phyloP scores from a whole-genome alignment of 2,329 filamentous ascomycete species.

The Aspergillus awamori region DNA sequence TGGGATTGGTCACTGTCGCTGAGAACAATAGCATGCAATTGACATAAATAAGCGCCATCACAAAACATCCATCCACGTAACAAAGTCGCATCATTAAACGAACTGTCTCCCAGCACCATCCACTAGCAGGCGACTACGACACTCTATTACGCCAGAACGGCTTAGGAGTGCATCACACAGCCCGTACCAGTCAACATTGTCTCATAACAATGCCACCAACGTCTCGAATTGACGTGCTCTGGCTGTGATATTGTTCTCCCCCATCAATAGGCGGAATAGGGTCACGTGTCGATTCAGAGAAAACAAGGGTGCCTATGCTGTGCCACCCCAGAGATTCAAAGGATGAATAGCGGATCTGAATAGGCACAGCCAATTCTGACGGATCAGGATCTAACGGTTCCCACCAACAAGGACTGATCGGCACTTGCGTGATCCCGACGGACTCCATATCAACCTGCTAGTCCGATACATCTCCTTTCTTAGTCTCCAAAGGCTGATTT shows the following conservation, averaged over 20 bases:
- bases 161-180: not conserved
- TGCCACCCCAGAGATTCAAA: not conserved
- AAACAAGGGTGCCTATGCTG: not conserved
- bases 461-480: not conserved
- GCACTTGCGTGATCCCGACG: not conserved
- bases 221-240: slow-evolving; percentile 10
- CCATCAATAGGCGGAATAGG: slow-evolving; percentile 24
- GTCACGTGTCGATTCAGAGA: slow-evolving; percentile 20
- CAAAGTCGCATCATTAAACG: not conserved
- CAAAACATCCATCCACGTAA: not conserved
- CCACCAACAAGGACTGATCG: not conserved
- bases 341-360: not conserved
- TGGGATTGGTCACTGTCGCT: not conserved
- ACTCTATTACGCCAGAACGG: not conserved
- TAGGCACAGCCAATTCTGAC: not conserved
- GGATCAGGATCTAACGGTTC: not conserved
- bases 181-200: not conserved
- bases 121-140: not conserved
- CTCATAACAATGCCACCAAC: slow-evolving; percentile 18
- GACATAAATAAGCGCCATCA: not conserved
- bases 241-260: slow-evolving; percentile 24
- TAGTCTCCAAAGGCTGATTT: not conserved
- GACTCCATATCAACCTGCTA: not conserved
- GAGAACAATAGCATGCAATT: slow-evolving; percentile 6
- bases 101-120: slow-evolving; percentile 1